Percentiles rank a stretch among this genome's conserved stretches.
phyloP scores from a whole-genome alignment of 495 filamentous ascomycete species.

The Peziza echinospora region DNA sequence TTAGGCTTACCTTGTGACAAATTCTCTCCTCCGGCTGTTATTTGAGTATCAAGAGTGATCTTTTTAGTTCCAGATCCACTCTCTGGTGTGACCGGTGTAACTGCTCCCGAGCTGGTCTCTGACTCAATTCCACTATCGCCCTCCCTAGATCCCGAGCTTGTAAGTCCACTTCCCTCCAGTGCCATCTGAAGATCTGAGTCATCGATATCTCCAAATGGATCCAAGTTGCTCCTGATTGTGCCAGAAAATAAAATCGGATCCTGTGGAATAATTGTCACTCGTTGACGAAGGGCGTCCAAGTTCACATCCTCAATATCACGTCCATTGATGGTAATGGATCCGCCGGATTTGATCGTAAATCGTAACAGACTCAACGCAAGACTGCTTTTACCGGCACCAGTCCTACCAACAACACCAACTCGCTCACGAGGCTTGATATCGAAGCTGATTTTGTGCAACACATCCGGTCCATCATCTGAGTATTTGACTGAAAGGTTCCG shows the following conservation, averaged over 20 bases:
- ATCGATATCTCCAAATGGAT: conserved; percentile 23
- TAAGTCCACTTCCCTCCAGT: conserved; percentile 12
- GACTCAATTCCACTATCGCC: conserved; percentile 1
- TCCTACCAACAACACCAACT: conserved; percentile 31
- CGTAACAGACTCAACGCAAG: conserved; percentile 27
- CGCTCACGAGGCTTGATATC: conserved; percentile 21
- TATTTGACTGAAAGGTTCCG: conserved; percentile 24
- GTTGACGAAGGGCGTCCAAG: conserved; percentile 27
- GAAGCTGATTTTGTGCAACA: conserved; percentile 26
- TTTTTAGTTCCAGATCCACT: conserved; percentile 6
- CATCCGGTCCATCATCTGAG: conserved; percentile 22
- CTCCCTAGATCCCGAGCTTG: background rate
- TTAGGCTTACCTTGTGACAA: conserved; percentile 9
- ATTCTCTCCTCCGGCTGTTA: conserved; percentile 13
- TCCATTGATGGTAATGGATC: conserved; percentile 28
- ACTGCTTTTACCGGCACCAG: conserved; percentile 27
- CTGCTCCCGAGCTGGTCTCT: conserved; percentile 3
- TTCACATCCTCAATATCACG: conserved; percentile 28
- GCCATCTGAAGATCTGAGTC: conserved; percentile 13
- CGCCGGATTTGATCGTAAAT: conserved; percentile 26
- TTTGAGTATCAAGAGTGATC: conserved; percentile 10
- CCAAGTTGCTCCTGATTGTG: conserved; percentile 30
- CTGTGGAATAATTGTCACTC: conserved; percentile 33
- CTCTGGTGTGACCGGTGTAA: conserved; percentile 3
- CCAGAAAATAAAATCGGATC: conserved; percentile 33